phyloP scores from a whole-genome alignment of 805 yeast species.

The Zygosaccharomyces pseudorouxii region DNA sequence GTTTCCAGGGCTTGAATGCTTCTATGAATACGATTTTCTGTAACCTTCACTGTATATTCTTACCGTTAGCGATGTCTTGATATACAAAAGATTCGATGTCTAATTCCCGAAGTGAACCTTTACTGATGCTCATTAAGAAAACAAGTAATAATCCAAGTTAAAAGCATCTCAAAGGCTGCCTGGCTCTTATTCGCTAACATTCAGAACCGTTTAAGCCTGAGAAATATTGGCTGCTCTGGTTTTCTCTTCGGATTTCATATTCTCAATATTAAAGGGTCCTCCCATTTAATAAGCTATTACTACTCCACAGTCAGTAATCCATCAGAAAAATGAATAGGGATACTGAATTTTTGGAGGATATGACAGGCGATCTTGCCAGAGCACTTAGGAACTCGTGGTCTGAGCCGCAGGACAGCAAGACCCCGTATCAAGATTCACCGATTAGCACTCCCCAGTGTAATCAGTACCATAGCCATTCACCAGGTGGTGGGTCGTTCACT shows the following conservation, averaged over 20 bases:
- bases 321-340: not conserved
- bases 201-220: not conserved
- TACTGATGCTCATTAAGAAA: not conserved
- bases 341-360: slow-evolving; percentile 11
- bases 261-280: not conserved
- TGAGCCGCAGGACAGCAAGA: slow-evolving; percentile 19
- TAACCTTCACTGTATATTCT: not conserved
- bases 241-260: not conserved
- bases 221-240: not conserved
- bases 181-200: no score
- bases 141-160: not conserved
- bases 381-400: slow-evolving; percentile 35
- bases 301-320: not conserved
- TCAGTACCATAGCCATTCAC: not conserved
- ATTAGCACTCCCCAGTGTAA: slow-evolving; percentile 11
- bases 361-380: slow-evolving; percentile 28
- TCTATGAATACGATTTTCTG: not conserved
- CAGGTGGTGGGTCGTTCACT: slow-evolving; percentile 1
- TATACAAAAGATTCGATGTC: slow-evolving; percentile 2
- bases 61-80: not conserved
- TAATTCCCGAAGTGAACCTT: not conserved
- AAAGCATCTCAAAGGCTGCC: not conserved
- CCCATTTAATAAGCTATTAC: not conserved
- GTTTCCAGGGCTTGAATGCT: not conserved
- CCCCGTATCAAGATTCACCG: slow-evolving; percentile 10